Base-by-base conservation (phyloP, 805 yeast species). In the Diddensiella caesifluorescens region DNA sequence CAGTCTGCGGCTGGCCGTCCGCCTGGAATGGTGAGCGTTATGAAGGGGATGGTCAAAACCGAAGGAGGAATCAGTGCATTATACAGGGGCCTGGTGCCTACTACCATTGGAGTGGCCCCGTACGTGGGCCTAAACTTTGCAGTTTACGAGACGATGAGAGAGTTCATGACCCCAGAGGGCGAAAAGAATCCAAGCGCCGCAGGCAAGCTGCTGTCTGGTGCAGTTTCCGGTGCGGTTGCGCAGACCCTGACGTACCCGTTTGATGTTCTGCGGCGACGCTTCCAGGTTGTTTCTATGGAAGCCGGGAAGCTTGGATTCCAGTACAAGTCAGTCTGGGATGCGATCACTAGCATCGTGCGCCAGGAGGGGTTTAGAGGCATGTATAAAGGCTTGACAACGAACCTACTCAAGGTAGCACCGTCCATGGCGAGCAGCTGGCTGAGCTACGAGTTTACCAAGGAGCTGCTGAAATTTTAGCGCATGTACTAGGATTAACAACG, bases 391-490 rank as follows among this genome's bases (percentile, higher is more conserved):
- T 56, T 66, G 43, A 41, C 56, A 2, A 92, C 95, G 1, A 87
- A 87, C 57, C 69, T 86, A 59, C 80, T 84, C 69, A 90, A 89
- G 59, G 92, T 90, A 3, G 83, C 87, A 35, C 97, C 97, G 0
- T 80, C 92, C 10, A 90, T 92, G 89, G 97, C 97, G 3, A 87
- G 89, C 13, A 86, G 90, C 46, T 90, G 97, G 95, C 69, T 88
- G 52, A 78, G 86, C 39, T 90, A 83, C 65, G 97, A 90, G 57
- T 60, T 77, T 19, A 69, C 86, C 16, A 76, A 78, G 54, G 81
- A 64, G 44, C 48, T 47, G 31, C 22, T 50, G 16, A 97, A 90
- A 61, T 97, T 96, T 1, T n/a, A n/a, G n/a, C n/a, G n/a, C n/a
- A n/a, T n/a, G n/a, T n/a, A n/a, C n/a, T n/a, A 52, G 83, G 76